Evolutionary conservation across 306 rosid genomes (phyloP).

Genomic region (Inga leiocalycina): DNA sequence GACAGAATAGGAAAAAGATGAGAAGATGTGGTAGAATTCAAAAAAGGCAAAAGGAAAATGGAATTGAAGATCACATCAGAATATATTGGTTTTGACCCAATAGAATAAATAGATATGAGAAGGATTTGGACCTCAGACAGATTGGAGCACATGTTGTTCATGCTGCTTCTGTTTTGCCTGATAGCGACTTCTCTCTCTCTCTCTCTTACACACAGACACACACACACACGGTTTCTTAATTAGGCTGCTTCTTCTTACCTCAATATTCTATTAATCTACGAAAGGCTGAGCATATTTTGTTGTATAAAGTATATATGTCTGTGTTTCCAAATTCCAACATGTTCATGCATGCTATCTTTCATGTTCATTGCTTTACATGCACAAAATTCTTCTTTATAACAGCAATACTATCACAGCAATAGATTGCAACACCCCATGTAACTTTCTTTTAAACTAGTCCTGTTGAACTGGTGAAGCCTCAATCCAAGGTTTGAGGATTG

Average conservation of each 20-base stretch:
- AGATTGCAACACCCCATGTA: not conserved
- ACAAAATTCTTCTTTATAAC: not conserved
- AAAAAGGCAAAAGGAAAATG: not conserved
- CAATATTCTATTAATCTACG: not conserved
- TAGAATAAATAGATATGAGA: not conserved
- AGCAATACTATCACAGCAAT: not conserved
- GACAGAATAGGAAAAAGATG: not conserved
- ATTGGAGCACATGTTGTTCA: slow-evolving; percentile 26
- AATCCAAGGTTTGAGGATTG: not conserved
- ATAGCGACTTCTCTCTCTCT: slow-evolving; percentile 29
- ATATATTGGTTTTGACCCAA: slow-evolving; percentile 37
- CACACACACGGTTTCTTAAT: not conserved
- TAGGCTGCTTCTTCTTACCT: not conserved
- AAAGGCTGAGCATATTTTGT: not conserved
- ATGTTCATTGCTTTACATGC: not conserved
- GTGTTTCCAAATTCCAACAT: not conserved
- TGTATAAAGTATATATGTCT: not conserved
- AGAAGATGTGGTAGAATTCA: not conserved
- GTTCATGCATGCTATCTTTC: not conserved
- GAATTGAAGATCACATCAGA: slow-evolving; percentile 20
- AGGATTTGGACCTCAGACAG: not conserved
- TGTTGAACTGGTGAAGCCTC: not conserved
- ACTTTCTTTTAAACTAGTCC: not conserved
- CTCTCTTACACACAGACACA: not conserved
- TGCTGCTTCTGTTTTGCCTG: slow-evolving; percentile 24